phyloP scores from a whole-genome alignment of 2,329 filamentous ascomycete species.

The Phialophora macrospora region DNA sequence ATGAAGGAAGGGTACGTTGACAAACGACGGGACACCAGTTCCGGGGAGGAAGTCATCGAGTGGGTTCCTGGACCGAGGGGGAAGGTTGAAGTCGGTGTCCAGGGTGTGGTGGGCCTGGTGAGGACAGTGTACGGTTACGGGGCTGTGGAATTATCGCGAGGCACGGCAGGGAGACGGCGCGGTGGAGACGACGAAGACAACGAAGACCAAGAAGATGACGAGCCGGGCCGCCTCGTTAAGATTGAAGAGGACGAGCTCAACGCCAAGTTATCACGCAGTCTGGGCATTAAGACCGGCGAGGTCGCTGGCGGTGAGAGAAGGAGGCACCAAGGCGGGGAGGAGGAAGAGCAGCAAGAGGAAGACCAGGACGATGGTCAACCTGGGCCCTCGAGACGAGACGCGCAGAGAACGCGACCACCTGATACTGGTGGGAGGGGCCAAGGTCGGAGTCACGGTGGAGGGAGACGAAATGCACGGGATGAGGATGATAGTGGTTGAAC shows the following conservation, averaged over 20 bases:
- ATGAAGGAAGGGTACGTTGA: constrained; percentile 83
- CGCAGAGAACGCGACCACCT: background rate
- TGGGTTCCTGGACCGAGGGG: constrained; percentile 86
- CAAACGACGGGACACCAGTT: constrained; percentile 69
- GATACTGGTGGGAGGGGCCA: background rate
- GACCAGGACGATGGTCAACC: constrained; percentile 7
- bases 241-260: constrained; percentile 57
- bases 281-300: constrained; percentile 55
- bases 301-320: background rate
- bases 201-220: constrained; percentile 56
- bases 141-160: constrained; percentile 23
- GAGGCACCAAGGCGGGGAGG: background rate
- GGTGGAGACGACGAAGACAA: constrained; percentile 36
- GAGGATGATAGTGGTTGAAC: background rate
- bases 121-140: constrained; percentile 58
- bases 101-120: constrained; percentile 74
- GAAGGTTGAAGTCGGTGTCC: constrained; percentile 80
- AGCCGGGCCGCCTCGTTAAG: constrained; percentile 43
- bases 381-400: constrained; percentile 15
- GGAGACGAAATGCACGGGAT: constrained; percentile 1
- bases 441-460: background rate
- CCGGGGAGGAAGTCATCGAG: constrained; percentile 76
- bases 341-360: background rate
- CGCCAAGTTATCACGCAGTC: constrained; percentile 64
- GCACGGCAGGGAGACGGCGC: constrained; percentile 17